Conservation (phyloP, 176 grass and related monocot genomes). For the Olyra latifolia region DNA sequence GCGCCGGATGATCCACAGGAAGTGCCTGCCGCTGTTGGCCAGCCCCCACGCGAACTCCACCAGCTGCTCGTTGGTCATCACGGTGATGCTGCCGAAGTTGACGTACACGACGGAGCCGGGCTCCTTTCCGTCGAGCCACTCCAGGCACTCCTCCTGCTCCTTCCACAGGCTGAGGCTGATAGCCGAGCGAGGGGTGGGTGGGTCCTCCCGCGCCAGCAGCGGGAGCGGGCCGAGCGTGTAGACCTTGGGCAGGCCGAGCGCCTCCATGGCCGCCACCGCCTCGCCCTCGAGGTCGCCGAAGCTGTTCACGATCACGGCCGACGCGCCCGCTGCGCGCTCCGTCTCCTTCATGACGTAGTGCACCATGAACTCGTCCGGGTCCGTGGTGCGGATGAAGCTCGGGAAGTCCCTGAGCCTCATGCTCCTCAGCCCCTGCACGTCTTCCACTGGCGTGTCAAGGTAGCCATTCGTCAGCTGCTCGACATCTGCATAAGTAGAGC, state of each 20-base stretch:
- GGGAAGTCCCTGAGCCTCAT: constrained; percentile 73
- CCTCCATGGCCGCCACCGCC: constrained; percentile 47
- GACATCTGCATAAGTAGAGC: constrained; percentile 27
- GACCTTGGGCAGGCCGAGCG: constrained; percentile 37
- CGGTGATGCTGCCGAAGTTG: constrained; percentile 82
- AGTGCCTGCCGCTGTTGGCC: constrained; percentile 58
- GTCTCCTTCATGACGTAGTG: constrained; percentile 39
- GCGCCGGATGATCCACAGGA: constrained; percentile 74
- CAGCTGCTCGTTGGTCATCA: constrained; percentile 62
- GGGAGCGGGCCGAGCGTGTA: constrained; percentile 71
- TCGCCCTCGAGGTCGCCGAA: constrained; percentile 58
- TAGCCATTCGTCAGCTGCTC: constrained; percentile 63
- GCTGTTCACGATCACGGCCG: constrained; percentile 63
- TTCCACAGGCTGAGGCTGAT: constrained; percentile 63
- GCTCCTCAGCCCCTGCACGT: constrained; percentile 58
- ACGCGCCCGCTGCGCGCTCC: constrained; percentile 39
- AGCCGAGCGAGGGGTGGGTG: constrained; percentile 31
- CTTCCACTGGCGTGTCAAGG: constrained; percentile 63
- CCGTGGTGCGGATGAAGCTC: constrained; percentile 67
- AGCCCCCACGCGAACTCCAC: constrained; percentile 85
- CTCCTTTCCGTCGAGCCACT: constrained; percentile 56
- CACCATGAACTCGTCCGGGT: constrained; percentile 61
- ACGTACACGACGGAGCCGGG: constrained; percentile 68
- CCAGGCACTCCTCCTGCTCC: constrained; percentile 55
- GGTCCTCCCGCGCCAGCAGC: constrained; percentile 39